phyloP scores from a whole-genome alignment of 768 basidiomycete species.

The Tylopilus sp. region DNA sequence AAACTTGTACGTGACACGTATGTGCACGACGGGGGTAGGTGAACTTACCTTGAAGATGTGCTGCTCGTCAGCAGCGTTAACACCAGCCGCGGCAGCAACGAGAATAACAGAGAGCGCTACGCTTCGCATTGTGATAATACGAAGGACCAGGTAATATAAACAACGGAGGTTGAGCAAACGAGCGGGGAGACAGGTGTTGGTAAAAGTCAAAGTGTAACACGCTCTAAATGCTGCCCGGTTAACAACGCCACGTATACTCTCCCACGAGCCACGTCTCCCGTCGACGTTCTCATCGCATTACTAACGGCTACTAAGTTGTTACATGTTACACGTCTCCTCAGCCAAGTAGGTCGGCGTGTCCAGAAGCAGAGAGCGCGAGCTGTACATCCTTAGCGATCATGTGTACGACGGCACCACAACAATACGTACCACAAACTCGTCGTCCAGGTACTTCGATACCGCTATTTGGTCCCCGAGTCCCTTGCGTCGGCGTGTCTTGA shows the following conservation, averaged over 20 bases:
- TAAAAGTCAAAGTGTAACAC: conserved; percentile 17
- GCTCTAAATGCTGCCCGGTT: conserved; percentile 36
- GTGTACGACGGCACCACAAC: background rate
- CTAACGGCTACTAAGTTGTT: conserved; percentile 4
- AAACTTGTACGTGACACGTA: conserved; percentile 1
- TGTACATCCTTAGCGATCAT: conserved; percentile 31
- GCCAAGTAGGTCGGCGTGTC: conserved; percentile 90
- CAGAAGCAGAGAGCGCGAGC: conserved; percentile 92
- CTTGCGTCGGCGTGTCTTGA: conserved; percentile 95
- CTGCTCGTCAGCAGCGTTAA: conserved; percentile 57
- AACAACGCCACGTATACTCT: conserved; percentile 45
- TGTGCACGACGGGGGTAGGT: background rate
- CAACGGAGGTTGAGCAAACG: conserved; percentile 27
- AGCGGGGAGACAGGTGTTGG: conserved; percentile 35
- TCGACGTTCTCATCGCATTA: conserved; percentile 5
- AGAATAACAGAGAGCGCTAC: conserved; percentile 76
- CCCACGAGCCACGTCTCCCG: conserved; percentile 28
- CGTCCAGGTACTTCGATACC: conserved; percentile 95
- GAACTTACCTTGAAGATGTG: conserved; percentile 64
- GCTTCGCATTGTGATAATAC: conserved; percentile 74
- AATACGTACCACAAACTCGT: conserved; percentile 84
- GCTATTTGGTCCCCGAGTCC: conserved; percentile 96
- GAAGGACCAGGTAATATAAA: conserved; percentile 56
- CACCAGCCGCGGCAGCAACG: conserved; percentile 62
- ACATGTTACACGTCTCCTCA: conserved; percentile 27